Conservation (phyloP, 108 stramenopile species). For the Fistulifera pelliculosa region DNA sequence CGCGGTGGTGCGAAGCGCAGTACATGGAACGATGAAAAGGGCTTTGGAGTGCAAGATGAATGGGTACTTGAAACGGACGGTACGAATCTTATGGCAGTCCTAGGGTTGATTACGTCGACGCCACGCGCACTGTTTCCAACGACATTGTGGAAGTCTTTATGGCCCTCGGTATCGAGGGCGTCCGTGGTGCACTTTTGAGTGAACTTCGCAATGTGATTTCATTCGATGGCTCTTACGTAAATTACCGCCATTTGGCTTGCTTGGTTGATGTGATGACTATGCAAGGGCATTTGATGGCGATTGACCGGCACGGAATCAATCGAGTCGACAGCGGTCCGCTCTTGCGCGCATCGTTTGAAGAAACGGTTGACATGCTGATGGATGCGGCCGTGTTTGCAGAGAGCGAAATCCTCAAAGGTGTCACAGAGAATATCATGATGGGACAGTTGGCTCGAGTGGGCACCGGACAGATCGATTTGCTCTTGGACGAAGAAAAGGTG, state of each 20-base stretch:
- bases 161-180: slow-evolving; percentile 95
- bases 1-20: slow-evolving; percentile 77
- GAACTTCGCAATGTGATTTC: slow-evolving; percentile 85
- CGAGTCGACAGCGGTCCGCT: slow-evolving; percentile 94
- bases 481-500: slow-evolving; percentile 93
- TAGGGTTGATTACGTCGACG: slow-evolving; percentile 90
- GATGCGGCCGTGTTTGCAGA: slow-evolving; percentile 93
- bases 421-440: slow-evolving; percentile 98
- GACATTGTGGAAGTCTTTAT: slow-evolving; percentile 96
- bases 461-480: slow-evolving; percentile 90
- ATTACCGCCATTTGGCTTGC: slow-evolving; percentile 96
- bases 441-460: slow-evolving; percentile 92
- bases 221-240: slow-evolving; percentile 98
- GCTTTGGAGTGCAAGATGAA: slow-evolving; percentile 77
- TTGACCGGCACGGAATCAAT: slow-evolving; percentile 98
- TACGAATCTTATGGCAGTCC: slow-evolving; percentile 89
- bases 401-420: slow-evolving; percentile 89
- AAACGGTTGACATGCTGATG: slow-evolving; percentile 98
- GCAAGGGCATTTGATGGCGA: slow-evolving; percentile 94
- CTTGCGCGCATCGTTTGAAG: slow-evolving; percentile 94
- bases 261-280: slow-evolving; percentile 98
- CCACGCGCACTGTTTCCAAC: slow-evolving; percentile 86
- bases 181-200: slow-evolving; percentile 77
- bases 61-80: slow-evolving; percentile 98
- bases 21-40: slow-evolving; percentile 79